Conservation (phyloP, 2,329 filamentous ascomycete genomes). For the Hymenoscyphus linearis region DNA sequence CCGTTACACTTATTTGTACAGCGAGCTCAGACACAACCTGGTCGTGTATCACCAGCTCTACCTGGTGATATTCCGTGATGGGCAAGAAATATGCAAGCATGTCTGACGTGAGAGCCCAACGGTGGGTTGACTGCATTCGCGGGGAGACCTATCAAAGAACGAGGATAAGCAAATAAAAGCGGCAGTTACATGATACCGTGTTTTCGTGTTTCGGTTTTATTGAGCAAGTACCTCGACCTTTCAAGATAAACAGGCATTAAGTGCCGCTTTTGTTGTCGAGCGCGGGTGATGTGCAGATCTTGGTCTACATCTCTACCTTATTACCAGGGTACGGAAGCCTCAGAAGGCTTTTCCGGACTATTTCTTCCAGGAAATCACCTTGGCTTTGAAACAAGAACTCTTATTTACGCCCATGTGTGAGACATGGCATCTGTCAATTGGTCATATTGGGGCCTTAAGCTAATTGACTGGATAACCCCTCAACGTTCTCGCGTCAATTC, state of each 20-base stretch:
- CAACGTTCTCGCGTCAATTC: no score
- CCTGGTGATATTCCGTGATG: not conserved
- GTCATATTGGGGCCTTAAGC: no score
- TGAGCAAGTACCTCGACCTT: not conserved
- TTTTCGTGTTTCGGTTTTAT: not conserved
- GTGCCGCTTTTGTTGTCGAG: no score
- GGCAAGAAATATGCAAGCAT: not conserved
- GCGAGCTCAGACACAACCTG: not conserved
- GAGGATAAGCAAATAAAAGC: not conserved
- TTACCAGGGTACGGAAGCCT: no score
- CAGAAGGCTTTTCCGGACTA: no score
- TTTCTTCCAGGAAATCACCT: no score
- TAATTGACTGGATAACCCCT: no score
- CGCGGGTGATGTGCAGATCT: no score
- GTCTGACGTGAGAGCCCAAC: not conserved
- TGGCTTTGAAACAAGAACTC: no score
- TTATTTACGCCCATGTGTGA: no score
- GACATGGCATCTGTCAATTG: no score
- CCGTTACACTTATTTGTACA: not conserved
- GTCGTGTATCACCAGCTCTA: not conserved
- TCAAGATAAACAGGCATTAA: not conserved
- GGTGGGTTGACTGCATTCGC: not conserved
- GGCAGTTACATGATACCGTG: not conserved
- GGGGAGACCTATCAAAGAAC: not conserved
- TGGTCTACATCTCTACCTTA: no score